Base-by-base conservation (phyloP, 371 early-diverging fungal species). In the Mortierella sp. region DNA sequence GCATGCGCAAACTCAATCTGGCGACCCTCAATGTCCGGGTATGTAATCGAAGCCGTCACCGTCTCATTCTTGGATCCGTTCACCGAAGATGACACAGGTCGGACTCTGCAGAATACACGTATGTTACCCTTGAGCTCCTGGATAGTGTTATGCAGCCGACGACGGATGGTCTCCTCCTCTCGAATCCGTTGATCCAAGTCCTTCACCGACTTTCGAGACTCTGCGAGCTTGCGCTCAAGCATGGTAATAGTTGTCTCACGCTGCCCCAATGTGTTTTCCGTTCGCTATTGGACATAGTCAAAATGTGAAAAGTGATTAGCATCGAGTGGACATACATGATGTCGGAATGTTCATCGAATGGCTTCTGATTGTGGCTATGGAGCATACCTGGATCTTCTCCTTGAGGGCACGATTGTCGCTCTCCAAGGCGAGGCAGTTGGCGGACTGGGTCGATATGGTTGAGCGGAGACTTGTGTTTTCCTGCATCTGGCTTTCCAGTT, bases 81-180 rank as follows among this genome's bases (percentile, higher is more conserved):
- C 18, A 70, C 38, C 92, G 71, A 72, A 6, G 70, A 68, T 21
- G 70, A 29, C 29, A 93, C 85, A 16, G 99, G 99, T 51, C 99
- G 94, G 21, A 99, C 96, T 60, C 99, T 90, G 88, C 99, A 99
- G 87, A 99, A 98, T 21, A 99, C 99, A 38, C 99, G 94, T 72
- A 99, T 98, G 77, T 98, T 97, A 58, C 99, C 99, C 87, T 98
- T 99, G 54, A 99, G 90, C 89, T 99, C 99, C 86, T 97, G 98
- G 65, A 98, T 94, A 0, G 94, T 95, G 83, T 99, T 98, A 89
- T 99, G 99, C 38, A 98, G 84, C 55, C 91, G 88, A 75, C 98
- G 91, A 21, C 99, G 93, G 6, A 91, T 83, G 4, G 91, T 93
- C 83, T 99, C 99, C 71, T 95, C 95, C 24, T 92, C 90, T 55